Conservation (phyloP, 805 yeast species). For the Sugiyamaella floridensis region DNA sequence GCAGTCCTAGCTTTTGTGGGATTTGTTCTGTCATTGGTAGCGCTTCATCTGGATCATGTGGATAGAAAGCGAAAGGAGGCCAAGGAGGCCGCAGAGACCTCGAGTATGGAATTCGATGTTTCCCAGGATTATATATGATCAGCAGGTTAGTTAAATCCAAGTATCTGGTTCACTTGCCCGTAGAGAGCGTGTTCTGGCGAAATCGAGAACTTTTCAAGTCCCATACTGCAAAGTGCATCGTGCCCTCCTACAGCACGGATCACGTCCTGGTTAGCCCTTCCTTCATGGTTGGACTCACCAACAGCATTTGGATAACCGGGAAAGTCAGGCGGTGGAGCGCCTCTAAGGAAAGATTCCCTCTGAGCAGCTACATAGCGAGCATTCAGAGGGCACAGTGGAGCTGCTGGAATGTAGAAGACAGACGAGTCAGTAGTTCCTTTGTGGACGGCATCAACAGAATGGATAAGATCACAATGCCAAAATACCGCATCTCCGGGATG, state of each 20-base stretch:
- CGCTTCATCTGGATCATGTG: conserved; percentile 30
- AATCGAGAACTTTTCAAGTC: background rate
- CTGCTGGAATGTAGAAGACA: conserved; percentile 35
- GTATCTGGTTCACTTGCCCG: too few species aligned
- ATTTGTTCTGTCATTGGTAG: conserved; percentile 27
- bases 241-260: conserved; percentile 1
- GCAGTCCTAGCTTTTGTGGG: conserved; percentile 33
- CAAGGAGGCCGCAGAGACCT: background rate
- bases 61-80: background rate
- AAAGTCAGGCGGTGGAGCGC: conserved; percentile 24
- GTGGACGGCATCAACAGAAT: conserved; percentile 37
- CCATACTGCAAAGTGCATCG: conserved; percentile 1
- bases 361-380: conserved; percentile 15
- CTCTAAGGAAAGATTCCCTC: conserved; percentile 15
- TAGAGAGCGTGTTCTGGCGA: background rate
- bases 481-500: conserved; percentile 38
- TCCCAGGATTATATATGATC: too few species aligned
- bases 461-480: conserved; percentile 41
- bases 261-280: background rate
- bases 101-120: too few species aligned
- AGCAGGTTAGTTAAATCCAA: background rate
- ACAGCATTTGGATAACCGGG: conserved; percentile 15
- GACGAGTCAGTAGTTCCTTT: conserved; percentile 33
- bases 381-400: conserved; percentile 29
- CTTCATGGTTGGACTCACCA: conserved; percentile 10